phyloP scores from a whole-genome alignment of 116 monocot genomes.

The Trichopus zeylanicus region DNA sequence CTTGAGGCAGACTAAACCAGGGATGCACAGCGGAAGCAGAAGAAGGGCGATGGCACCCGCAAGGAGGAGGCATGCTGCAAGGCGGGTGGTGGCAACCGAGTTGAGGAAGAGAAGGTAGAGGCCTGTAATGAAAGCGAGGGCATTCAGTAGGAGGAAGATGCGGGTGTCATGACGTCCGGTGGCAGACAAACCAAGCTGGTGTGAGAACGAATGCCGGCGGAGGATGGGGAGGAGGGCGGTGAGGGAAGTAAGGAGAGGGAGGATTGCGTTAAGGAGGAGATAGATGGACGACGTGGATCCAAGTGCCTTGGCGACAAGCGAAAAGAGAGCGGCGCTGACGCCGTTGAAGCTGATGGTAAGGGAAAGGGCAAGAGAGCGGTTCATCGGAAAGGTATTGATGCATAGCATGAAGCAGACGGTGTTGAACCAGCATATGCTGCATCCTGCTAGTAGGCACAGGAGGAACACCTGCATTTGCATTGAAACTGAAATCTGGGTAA shows the following conservation, averaged over 20 bases:
- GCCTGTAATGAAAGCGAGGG: conserved; percentile 6
- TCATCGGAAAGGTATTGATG: conserved; percentile 52
- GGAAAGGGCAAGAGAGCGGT: conserved; percentile 62
- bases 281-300: conserved; percentile 15
- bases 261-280: conserved; percentile 57
- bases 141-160: not conserved
- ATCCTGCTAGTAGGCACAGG: conserved; percentile 62
- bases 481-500: not conserved
- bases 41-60: conserved; percentile 37
- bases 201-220: conserved; percentile 23
- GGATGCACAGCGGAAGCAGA: conserved; percentile 33
- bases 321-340: conserved; percentile 70
- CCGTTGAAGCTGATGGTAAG: conserved; percentile 90
- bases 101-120: conserved; percentile 12
- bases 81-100: conserved; percentile 2
- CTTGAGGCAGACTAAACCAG: conserved; percentile 25
- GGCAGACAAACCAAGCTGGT: not conserved
- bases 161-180: not conserved
- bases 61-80: conserved; percentile 19
- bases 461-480: conserved; percentile 48
- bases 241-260: conserved; percentile 33
- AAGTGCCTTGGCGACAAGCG: conserved; percentile 48
- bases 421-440: conserved; percentile 97
- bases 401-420: conserved; percentile 87
- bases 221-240: conserved; percentile 39